Percentiles rank a stretch among this genome's conserved stretches.
phyloP scores from a whole-genome alignment of 352 stramenopile species.

The Aphanomyces stellatus region DNA sequence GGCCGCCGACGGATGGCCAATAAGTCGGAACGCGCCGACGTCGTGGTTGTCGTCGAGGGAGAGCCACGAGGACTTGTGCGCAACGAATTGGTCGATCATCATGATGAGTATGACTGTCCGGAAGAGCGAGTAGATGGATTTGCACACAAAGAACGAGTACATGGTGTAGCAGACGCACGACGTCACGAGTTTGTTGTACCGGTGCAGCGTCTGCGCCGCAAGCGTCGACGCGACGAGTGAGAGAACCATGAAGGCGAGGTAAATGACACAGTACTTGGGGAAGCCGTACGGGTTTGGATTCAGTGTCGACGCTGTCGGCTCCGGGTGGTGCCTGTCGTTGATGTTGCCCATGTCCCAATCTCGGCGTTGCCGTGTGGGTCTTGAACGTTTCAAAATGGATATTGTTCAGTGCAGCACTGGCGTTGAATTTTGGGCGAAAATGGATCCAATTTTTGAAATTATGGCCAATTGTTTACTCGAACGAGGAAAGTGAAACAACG shows the following conservation, averaged over 20 bases:
- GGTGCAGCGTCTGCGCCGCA: neutral
- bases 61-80: neutral
- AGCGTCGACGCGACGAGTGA: neutral
- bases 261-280: neutral
- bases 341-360: neutral
- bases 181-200: neutral
- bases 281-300: neutral
- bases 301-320: neutral
- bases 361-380: too few species aligned
- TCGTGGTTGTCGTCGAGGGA: neutral
- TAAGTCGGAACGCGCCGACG: neutral
- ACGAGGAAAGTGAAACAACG: too few species aligned
- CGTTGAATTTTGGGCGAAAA: too few species aligned
- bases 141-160: neutral
- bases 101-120: neutral
- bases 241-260: neutral
- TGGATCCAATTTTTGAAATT: too few species aligned
- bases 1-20: neutral
- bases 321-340: neutral
- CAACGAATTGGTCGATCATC: neutral
- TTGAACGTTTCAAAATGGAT: too few species aligned
- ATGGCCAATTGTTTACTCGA: too few species aligned
- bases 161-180: conserved; percentile 13
- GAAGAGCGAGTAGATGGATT: conserved; percentile 6
- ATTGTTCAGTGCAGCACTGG: too few species aligned